Evolutionary conservation across 805 yeast species (phyloP), one percentile per base, ranked within the genome.

Genomic region (Saturnispora sekii): DNA sequence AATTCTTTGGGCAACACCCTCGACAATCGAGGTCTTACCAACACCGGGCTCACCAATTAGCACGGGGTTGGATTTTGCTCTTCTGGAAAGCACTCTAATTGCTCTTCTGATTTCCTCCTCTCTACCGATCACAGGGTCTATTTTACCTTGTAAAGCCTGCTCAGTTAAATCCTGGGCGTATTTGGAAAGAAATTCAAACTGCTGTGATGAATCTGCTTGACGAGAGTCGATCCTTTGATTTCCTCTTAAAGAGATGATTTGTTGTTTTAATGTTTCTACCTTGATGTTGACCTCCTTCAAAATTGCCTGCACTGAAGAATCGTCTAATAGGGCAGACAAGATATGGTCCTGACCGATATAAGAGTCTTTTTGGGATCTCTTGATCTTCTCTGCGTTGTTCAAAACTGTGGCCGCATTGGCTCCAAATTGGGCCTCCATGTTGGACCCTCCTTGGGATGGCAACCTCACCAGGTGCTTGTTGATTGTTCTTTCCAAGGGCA

Each of bases 1-100:
- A 51, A 93, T 87, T 67, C 98, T 76, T 66, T 90, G 97, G 10
- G 98, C 97, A 46, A 93, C 97, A 58, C 97, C 98, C 68, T 93
- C 98, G 43, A 93, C 96, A 56, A 93, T 90, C 29, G 95, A 85
- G 33, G 98, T 93, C 69, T 93, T 93, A 73, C 98, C 98, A 44
- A 93, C 97, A 78, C 98, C 98, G 35, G 98, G 96, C 59, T 93
- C 98, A 73, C 98, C 98, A 57, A 93, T 88, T 48, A 93, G 68
- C 56, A 95, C 93, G 12, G 97, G 96, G 61, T 93, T 93, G 6
- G 97, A 89, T 67, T 93, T 93, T 35, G 95, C 85, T 68, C 98
- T 79, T 69, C 98, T 82, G n/a, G 98, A 89, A 49, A 93, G 72
- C 3, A 93, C 96, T 50, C 97, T 77, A 48, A 93, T 90, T 30